These are phyloP conservation scores for Nemania sp. DNA, from an alignment of 2,329 filamentous ascomycete genomes.

Conservation along the genomic window DNA sequence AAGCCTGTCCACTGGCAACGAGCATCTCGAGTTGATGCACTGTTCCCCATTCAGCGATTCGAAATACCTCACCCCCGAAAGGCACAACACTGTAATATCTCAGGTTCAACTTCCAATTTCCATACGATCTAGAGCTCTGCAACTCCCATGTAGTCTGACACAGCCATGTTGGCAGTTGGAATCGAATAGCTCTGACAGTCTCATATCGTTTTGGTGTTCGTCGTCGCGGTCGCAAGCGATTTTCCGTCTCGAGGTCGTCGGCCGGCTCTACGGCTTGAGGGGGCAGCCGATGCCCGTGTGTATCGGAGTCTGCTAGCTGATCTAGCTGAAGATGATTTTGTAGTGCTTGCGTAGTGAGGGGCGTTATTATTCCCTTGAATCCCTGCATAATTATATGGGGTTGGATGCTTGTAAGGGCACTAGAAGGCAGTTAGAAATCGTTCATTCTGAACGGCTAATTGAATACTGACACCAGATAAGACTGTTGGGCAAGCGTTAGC, in stretches of 20 bases:
- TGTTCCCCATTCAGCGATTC: background rate
- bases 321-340: background rate
- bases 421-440: constrained; percentile 11
- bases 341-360: background rate
- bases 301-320: background rate
- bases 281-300: background rate
- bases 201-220: background rate
- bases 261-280: background rate
- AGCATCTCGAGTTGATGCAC: constrained; percentile 1
- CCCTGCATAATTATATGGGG: constrained; percentile 30
- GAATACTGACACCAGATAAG: constrained; percentile 31
- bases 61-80: background rate
- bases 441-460: background rate
- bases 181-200: background rate
- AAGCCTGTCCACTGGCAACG: constrained; percentile 11
- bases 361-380: constrained; percentile 14
- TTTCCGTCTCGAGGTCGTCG: background rate
- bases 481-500: constrained; percentile 29
- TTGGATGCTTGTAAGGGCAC: constrained; percentile 28
- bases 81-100: constrained; percentile 1
- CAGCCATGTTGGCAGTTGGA: constrained; percentile 1
- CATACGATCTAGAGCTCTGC: constrained; percentile 6
- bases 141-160: constrained; percentile 12
- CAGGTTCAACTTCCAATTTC: constrained; percentile 14
- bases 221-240: background rate